Conservation (phyloP, 768 basidiomycete genomes). For the Naematelia aurantialba region DNA sequence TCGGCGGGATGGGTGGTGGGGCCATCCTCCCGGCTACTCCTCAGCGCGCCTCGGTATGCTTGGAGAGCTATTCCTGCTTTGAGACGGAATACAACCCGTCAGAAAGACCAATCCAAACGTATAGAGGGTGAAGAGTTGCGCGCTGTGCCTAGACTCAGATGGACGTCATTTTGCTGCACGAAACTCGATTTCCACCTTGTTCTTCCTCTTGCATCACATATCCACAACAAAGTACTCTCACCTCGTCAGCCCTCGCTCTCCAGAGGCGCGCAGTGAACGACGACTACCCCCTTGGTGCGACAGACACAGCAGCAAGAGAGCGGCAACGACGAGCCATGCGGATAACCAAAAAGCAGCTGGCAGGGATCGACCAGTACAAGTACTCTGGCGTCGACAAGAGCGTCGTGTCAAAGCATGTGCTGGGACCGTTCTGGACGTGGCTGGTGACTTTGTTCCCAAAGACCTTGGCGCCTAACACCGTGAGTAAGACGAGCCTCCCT, state of each 20-base stretch:
- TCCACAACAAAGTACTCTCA: too few relatives aligned
- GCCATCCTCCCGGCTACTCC: too few relatives aligned
- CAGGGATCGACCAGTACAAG: conserved; percentile 70
- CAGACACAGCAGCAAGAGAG: too few relatives aligned
- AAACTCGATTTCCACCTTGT: background rate
- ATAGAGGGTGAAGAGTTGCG: background rate
- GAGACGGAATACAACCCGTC: background rate
- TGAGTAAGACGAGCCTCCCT: conserved; percentile 52
- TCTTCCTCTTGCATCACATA: too few relatives aligned
- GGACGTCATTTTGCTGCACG: background rate
- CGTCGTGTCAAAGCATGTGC: conserved; percentile 51
- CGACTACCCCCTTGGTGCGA: too few relatives aligned
- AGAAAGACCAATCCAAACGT: background rate
- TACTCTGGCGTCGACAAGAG: conserved; percentile 81
- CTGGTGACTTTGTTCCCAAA: conserved; percentile 83
- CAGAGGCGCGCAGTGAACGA: too few relatives aligned
- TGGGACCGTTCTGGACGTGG: conserved; percentile 87
- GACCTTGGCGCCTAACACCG: conserved; percentile 82
- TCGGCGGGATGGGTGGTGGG: background rate
- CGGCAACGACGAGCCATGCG: too few relatives aligned
- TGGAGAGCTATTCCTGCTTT: too few relatives aligned
- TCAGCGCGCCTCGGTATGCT: too few relatives aligned
- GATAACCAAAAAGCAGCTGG: conserved; percentile 63
- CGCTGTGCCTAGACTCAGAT: background rate
- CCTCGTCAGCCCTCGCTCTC: background rate